Evolutionary conservation across 2,329 filamentous ascomycete species (phyloP), one percentile per base, ranked within the genome.

Genomic region (Sporothrix curviconia): DNA sequence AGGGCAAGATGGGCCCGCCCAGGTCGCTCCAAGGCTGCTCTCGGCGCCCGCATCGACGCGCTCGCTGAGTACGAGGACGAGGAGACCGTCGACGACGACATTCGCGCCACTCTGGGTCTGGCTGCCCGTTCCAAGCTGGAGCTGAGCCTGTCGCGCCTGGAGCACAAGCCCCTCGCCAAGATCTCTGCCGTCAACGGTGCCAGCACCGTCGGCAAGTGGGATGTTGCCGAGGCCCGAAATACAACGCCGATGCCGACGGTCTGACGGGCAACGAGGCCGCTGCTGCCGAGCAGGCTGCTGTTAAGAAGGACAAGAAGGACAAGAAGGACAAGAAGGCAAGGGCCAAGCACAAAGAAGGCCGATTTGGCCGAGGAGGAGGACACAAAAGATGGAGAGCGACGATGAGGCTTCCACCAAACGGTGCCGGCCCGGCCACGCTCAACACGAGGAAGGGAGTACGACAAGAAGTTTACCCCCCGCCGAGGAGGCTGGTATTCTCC

Each of bases 1-100:
- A 99, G 86, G 94, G 94, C 67, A 99, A 99, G 81, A 96, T 99
- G 69, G 94, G 94, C 42, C 90, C n/a, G n/a, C 94, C 81, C 91
- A 96, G 79, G 82, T 99, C 61, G 89, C 94, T 88, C 92, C 65
- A 97, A 97, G 80, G 86, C 92, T 47, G 90, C 94, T 25, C 83
- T 99, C 52, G 92, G 92, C 79, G 80, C 96, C 50, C 91, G 94
- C 75, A 89, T 96, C 51, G 94, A 99, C 72, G 90, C 94, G 28
- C 81, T 95, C 44, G 85, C 86, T 55, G 88, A 92, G 62, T 90
- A 88, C 79, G 83, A 87, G 58, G 83, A 83, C 60, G 84, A 87
- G 56, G 83, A 83, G 60, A 84, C 87, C 50, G 84, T 79, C 24
- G 89, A 92, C 28, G 94, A 99, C 65, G 92, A 99, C 71, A 90